Conservation (phyloP, 352 stramenopile genomes). For the Globisporangium sylvaticum region DNA sequence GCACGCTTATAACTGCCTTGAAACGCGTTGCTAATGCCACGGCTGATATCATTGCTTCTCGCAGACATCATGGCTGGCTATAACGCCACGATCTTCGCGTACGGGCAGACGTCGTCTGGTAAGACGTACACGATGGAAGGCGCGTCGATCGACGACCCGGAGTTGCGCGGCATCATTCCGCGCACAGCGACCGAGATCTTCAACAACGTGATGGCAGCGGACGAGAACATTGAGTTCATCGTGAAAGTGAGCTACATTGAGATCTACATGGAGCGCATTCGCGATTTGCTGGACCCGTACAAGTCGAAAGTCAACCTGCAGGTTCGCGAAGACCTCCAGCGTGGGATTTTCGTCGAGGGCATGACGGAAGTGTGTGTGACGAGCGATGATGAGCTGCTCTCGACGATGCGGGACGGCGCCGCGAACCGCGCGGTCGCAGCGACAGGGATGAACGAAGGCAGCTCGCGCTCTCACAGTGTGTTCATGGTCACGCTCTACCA, state of each 20-base stretch:
- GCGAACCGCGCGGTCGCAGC: constrained; percentile 84
- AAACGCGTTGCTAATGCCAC: not conserved
- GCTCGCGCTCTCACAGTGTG: constrained; percentile 87
- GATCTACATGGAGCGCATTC: constrained; percentile 96
- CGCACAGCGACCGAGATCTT: constrained; percentile 88
- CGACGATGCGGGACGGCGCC: constrained; percentile 77
- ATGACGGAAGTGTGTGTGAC: constrained; percentile 93
- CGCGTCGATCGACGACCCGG: constrained; percentile 81
- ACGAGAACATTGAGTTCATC: constrained; percentile 92
- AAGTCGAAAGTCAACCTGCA: constrained; percentile 90
- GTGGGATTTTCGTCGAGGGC: constrained; percentile 91
- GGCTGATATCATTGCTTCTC: not conserved
- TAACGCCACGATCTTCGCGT: constrained; percentile 93
- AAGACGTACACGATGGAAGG: constrained; percentile 90
- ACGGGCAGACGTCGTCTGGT: constrained; percentile 87
- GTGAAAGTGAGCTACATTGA: constrained; percentile 94
- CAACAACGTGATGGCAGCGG: constrained; percentile 78
- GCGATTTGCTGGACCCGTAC: constrained; percentile 90
- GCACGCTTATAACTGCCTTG: not conserved
- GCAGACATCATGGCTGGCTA: constrained; percentile 90
- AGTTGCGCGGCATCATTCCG: constrained; percentile 86
- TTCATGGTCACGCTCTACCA: constrained; percentile 91
- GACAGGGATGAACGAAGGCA: constrained; percentile 94
- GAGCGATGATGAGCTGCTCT: constrained; percentile 84
- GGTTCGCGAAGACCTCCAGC: constrained; percentile 84